phyloP scores from a whole-genome alignment of 1,139 yeast species.

The Zhuliangozyma parablackwelliae region DNA sequence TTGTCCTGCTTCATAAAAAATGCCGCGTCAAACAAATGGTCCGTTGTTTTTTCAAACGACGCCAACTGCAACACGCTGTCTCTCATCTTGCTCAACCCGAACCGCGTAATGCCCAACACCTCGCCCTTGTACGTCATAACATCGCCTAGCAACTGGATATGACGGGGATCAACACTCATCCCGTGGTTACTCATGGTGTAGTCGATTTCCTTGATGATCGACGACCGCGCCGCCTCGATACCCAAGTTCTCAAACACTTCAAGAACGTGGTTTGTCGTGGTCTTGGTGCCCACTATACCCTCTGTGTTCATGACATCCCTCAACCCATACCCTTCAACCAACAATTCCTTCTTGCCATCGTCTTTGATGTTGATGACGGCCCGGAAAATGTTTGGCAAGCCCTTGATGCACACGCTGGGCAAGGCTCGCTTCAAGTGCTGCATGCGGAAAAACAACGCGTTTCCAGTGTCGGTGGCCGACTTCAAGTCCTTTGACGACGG shows the following conservation, averaged over 20 bases:
- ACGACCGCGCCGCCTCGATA: conserved; percentile 94
- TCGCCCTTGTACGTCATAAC: conserved; percentile 99
- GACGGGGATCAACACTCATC: conserved; percentile 99
- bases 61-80: conserved; percentile 96
- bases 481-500: conserved; percentile 48
- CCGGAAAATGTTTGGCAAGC: conserved; percentile 83
- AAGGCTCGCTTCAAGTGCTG: conserved; percentile 82
- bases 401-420: conserved; percentile 88
- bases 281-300: conserved; percentile 86
- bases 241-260: conserved; percentile 91
- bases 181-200: conserved; percentile 99
- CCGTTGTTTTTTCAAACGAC: conserved; percentile 96
- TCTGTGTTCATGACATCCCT: conserved; percentile 97
- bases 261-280: conserved; percentile 85
- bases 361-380: conserved; percentile 94
- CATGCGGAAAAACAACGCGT: conserved; percentile 79
- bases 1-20: conserved; percentile 94
- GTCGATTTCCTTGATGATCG: conserved; percentile 91
- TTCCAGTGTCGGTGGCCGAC: conserved; percentile 20
- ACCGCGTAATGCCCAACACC: conserved; percentile 94
- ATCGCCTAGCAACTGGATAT: conserved; percentile 93
- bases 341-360: conserved; percentile 80
- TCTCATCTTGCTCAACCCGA: conserved; percentile 97
- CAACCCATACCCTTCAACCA: conserved; percentile 97
- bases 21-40: conserved; percentile 96